These are phyloP conservation scores for Hippophae gyantsensis DNA, from an alignment of 306 rosid genomes.

Conservation along the genomic window DNA sequence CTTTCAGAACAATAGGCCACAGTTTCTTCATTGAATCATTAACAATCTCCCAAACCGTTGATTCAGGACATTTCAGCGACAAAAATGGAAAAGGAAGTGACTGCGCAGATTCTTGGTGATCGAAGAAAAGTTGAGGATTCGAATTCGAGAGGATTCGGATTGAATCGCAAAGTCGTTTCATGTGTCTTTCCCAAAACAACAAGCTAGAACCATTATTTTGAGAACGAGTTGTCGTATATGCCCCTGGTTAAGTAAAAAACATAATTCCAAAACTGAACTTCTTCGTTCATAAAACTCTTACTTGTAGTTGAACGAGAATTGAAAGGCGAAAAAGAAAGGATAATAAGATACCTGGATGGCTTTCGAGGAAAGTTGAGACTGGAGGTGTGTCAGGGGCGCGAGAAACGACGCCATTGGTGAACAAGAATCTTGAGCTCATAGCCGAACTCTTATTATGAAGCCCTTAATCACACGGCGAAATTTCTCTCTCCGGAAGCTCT, in stretches of 20 bases:
- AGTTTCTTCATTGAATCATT: constrained; percentile 39
- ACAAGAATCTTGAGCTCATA: constrained; percentile 38
- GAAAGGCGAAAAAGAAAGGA: neutral
- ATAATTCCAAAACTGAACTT: neutral
- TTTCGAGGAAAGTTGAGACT: constrained; percentile 47
- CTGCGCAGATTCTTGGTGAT: constrained; percentile 17
- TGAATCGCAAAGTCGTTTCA: constrained; percentile 61
- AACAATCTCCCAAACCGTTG: constrained; percentile 38
- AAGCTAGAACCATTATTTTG: constrained; percentile 53
- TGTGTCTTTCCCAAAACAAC: constrained; percentile 77
- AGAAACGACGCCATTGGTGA: constrained; percentile 51
- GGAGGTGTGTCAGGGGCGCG: constrained; percentile 44
- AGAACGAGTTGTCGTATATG: constrained; percentile 88
- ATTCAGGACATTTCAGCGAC: constrained; percentile 27
- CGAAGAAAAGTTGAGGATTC: constrained; percentile 50
- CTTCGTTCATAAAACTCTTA: neutral
- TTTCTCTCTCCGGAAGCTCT: too few species aligned
- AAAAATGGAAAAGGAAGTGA: constrained; percentile 10
- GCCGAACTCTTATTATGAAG: neutral
- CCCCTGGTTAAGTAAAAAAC: constrained; percentile 32
- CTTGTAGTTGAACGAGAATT: neutral
- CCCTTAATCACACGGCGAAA: too few species aligned
- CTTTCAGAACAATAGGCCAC: constrained; percentile 46
- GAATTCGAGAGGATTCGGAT: constrained; percentile 36
- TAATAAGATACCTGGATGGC: constrained; percentile 43